Evolutionary conservation across 257 asterid genomes (phyloP).

Genomic region (Rehmannia glutinosa): DNA sequence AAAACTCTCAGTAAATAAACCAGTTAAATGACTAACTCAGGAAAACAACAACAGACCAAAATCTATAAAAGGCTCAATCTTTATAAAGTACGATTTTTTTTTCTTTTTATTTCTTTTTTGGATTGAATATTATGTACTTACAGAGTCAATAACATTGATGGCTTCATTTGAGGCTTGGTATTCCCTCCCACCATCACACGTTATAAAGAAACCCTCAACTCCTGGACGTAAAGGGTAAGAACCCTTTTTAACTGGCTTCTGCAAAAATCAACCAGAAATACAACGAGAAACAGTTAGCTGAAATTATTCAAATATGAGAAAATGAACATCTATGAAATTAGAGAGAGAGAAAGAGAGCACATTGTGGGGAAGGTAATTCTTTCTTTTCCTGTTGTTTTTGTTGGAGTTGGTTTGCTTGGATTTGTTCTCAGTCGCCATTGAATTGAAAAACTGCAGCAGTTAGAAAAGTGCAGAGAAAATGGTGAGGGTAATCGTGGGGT

Average conservation of each 20-base stretch:
- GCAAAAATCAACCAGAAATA: background rate
- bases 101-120: background rate
- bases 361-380: constrained; percentile 73
- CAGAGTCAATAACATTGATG: constrained; percentile 81
- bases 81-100: background rate
- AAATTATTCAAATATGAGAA: background rate
- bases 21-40: background rate
- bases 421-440: constrained; percentile 73
- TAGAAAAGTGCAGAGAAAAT: background rate
- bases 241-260: constrained; percentile 89
- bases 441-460: background rate
- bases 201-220: constrained; percentile 86
- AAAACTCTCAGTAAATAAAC: background rate
- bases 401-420: constrained; percentile 27
- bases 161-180: constrained; percentile 86
- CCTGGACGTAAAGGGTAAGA: constrained; percentile 80
- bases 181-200: constrained; percentile 97
- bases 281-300: background rate
- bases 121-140: constrained; percentile 24
- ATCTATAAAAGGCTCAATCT: constrained; percentile 13
- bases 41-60: background rate
- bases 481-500: background rate
- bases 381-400: constrained; percentile 56
- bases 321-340: background rate
- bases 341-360: constrained; percentile 22